Evolutionary conservation across 148 eudicot genomes (phyloP).

Genomic region (Vaccinium macrocarpon): DNA sequence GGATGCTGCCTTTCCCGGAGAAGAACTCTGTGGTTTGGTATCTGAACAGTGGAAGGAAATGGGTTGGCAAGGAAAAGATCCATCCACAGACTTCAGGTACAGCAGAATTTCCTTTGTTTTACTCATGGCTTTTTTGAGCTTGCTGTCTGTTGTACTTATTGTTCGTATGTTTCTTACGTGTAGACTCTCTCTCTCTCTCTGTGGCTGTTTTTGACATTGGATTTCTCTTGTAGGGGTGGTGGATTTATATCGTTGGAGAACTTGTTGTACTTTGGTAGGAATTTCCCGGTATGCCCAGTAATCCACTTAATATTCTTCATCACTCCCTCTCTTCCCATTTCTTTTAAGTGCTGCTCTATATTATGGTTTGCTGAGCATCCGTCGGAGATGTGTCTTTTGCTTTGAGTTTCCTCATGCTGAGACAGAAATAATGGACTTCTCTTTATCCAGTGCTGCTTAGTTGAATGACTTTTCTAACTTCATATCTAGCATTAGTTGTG

Average conservation of each 20-base stretch:
- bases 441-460: neutral
- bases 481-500: neutral
- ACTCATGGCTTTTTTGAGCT: slow-evolving; percentile 2
- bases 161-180: neutral
- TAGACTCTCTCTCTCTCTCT: neutral
- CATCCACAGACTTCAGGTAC: slow-evolving; percentile 95
- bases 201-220: slow-evolving; percentile 16
- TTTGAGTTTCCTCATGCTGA: neutral
- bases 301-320: neutral
- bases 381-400: neutral
- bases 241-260: slow-evolving; percentile 95
- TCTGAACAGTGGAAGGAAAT: slow-evolving; percentile 99
- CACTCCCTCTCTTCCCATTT: neutral
- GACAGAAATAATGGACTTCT: neutral
- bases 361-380: neutral
- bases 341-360: neutral
- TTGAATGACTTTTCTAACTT: neutral
- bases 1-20: slow-evolving; percentile 87
- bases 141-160: slow-evolving; percentile 5
- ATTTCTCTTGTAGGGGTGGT: slow-evolving; percentile 67
- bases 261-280: slow-evolving; percentile 73
- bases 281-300: slow-evolving; percentile 61
- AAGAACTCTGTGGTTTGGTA: slow-evolving; percentile 66
- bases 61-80: slow-evolving; percentile 99
- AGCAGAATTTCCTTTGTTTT: slow-evolving; percentile 6